A percentile compares a stretch with the other conserved stretches of the same genome.
Evolutionary conservation across 371 early-diverging fungal species (phyloP).

Genomic region (Circinella minor): DNA sequence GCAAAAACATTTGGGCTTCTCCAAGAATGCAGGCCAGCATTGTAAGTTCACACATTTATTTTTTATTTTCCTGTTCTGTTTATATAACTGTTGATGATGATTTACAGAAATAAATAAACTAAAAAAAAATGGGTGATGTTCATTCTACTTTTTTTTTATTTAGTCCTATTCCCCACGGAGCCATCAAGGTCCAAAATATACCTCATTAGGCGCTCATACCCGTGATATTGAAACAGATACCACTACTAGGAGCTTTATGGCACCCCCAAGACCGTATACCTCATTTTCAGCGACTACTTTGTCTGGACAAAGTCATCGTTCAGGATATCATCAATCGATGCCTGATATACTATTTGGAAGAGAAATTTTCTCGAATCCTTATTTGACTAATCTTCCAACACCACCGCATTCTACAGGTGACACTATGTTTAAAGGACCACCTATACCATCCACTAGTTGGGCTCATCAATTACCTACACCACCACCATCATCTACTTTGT

Average conservation of each 20-base stretch:
- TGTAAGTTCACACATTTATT: conserved; percentile 6
- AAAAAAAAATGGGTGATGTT: too few species aligned
- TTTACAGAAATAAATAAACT: too few species aligned
- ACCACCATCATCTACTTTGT: conserved; percentile 3
- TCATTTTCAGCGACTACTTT: conserved; percentile 21
- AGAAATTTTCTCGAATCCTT: conserved; percentile 3
- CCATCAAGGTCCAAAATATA: conserved; percentile 13
- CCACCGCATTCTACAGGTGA: background rate
- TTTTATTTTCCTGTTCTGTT: too few species aligned
- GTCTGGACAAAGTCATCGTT: conserved; percentile 6
- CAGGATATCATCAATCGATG: conserved; percentile 18
- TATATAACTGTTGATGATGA: too few species aligned
- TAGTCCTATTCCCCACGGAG: conserved; percentile 19
- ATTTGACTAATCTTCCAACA: background rate
- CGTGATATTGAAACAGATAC: background rate
- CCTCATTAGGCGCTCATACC: background rate
- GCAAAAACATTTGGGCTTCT: conserved; percentile 22
- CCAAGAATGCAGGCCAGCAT: conserved; percentile 20
- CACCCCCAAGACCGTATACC: conserved; percentile 17
- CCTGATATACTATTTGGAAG: conserved; percentile 16
- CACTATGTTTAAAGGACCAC: background rate
- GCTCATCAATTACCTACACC: conserved; percentile 12
- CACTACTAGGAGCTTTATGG: background rate
- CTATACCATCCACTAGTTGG: background rate
- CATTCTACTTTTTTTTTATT: background rate